Evolutionary conservation across 345 rosid species (phyloP), one percentile per base, ranked within the genome.

Genomic region (Punica granatum): DNA sequence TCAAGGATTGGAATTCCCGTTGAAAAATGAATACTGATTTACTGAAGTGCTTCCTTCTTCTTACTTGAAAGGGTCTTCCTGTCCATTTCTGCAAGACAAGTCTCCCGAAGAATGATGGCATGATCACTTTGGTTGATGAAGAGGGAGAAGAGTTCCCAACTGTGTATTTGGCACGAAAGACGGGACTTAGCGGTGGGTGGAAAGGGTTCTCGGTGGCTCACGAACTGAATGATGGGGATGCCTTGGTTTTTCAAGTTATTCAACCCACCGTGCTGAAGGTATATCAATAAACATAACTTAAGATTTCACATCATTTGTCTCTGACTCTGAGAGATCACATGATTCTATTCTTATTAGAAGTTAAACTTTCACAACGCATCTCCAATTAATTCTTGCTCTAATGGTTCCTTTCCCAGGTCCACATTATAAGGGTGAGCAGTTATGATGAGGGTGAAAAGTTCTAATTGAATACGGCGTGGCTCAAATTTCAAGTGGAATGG

Each of bases 101-200:
- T 68, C 83, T 87, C 75, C 79, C 87, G 3, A 79, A 69, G 67
- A 56, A 68, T 10, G 92, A 85, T 6, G 75, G 71, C 26, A 77
- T 75, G 9, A 46, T 88, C 23, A 79, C 83, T 37, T 61, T 79
- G 72, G 78, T 84, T 30, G 85, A 80, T 62, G 88, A 84, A 72
- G 73, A 76, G 6, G 88, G 78, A 0, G 48, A 75, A 15, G 83
- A 78, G 75, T 79, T 74, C 76, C 86, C 74, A 14, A 79, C 84
- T 2, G 71, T 77, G 31, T 87, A 85, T 70, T 67, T 85, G 71
- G 74, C 85, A 9, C 71, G 75, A 62, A 81, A 81, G 69, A 69
- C 76, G 2, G 91, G 91, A 63, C 80, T 90, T 9, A 85, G 88
- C 19, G 93, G 89, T 75, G 96, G 92, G 34, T 87, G 96, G 91